Conservation (phyloP, 106 monocot genomes). For the Acanthochlamys bracteata region DNA sequence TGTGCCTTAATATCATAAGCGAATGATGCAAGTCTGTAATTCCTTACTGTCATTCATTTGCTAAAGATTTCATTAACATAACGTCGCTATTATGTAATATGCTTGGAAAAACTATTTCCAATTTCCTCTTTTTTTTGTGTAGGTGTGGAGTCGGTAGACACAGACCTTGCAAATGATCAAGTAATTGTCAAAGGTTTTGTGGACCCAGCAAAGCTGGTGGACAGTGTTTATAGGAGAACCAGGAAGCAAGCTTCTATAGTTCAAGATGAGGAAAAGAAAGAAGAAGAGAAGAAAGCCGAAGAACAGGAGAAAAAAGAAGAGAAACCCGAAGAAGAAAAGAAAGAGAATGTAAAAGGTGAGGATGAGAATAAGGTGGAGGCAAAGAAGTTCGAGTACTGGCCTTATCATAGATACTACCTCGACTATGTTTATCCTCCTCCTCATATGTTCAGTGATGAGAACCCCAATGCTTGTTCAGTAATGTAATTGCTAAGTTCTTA, state of each 20-base stretch:
- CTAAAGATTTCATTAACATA: too few species aligned
- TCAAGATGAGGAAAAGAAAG: slow-evolving; percentile 16
- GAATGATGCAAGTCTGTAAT: too few species aligned
- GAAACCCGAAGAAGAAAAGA: slow-evolving; percentile 9
- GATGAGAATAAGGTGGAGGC: slow-evolving; percentile 8
- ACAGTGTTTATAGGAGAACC: slow-evolving; percentile 50
- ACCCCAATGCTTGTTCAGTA: slow-evolving; percentile 71
- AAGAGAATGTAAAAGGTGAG: slow-evolving; percentile 1
- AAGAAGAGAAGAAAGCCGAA: slow-evolving; percentile 13
- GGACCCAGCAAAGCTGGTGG: slow-evolving; percentile 47
- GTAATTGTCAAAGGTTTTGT: slow-evolving; percentile 55
- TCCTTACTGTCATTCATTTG: too few species aligned
- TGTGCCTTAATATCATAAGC: too few species aligned
- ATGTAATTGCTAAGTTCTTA: slow-evolving; percentile 18
- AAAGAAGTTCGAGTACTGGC: slow-evolving; percentile 37
- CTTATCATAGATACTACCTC: slow-evolving; percentile 9
- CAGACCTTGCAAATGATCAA: slow-evolving; percentile 34
- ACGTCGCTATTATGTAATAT: too few species aligned
- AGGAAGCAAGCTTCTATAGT: slow-evolving; percentile 43
- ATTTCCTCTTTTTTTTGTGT: neutral
- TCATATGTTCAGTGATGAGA: slow-evolving; percentile 67
- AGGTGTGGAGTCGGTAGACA: slow-evolving; percentile 74
- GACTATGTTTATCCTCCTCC: slow-evolving; percentile 37
- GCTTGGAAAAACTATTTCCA: too few species aligned
- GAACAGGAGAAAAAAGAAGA: slow-evolving; percentile 1